These are phyloP conservation scores for Epichloe sp. DNA, from an alignment of 2,329 filamentous ascomycete genomes.

Conservation along the genomic window DNA sequence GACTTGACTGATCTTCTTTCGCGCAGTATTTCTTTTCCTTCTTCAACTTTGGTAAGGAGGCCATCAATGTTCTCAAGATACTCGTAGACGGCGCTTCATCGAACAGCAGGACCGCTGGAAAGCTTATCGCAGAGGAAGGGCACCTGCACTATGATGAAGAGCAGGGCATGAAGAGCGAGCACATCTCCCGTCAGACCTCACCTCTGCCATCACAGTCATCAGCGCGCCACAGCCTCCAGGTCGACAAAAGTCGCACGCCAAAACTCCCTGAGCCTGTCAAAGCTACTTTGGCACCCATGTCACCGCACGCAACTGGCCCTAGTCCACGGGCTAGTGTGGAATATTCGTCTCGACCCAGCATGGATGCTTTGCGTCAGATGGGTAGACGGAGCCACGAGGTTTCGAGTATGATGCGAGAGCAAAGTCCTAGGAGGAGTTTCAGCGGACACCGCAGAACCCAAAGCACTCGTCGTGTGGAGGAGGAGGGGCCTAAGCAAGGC, in stretches of 20 bases:
- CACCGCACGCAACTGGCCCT: conserved; percentile 27
- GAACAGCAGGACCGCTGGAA: conserved; percentile 20
- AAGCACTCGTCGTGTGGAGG: conserved; percentile 34
- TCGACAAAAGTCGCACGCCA: conserved; percentile 22
- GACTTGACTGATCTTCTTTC: conserved; percentile 1
- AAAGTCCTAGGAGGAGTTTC: conserved; percentile 44
- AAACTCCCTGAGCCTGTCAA: conserved; percentile 44
- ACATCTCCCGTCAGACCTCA: neutral
- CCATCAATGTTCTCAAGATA: conserved; percentile 62
- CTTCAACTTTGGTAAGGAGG: conserved; percentile 74
- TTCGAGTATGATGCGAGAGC: conserved; percentile 27
- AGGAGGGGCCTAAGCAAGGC: conserved; percentile 33
- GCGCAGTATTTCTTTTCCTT: conserved; percentile 92
- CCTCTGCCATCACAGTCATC: conserved; percentile 8
- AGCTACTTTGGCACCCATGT: conserved; percentile 44
- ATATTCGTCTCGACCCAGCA: conserved; percentile 32
- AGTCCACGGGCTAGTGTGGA: conserved; percentile 46
- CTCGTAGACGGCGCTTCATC: conserved; percentile 52
- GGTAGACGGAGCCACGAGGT: conserved; percentile 40
- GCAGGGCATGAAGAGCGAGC: neutral
- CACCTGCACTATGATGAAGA: conserved; percentile 2
- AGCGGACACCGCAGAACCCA: conserved; percentile 44
- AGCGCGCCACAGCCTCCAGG: conserved; percentile 9
- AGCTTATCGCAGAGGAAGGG: conserved; percentile 9
- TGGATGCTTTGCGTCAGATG: conserved; percentile 37